phyloP scores from a whole-genome alignment of 441 rosid species.

The Isatis lusitanica region DNA sequence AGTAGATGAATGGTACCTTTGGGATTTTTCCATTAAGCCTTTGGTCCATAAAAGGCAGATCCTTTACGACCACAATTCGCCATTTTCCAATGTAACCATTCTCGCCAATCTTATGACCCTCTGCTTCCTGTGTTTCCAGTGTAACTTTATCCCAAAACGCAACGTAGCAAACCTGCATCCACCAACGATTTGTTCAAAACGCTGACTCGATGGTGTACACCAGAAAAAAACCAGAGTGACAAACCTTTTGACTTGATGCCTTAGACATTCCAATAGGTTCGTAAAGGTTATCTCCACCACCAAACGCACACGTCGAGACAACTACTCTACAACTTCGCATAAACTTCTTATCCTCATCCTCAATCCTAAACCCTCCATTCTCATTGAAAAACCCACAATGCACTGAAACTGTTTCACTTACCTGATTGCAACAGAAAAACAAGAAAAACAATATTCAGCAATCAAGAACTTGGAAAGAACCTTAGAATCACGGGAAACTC shows the following conservation, averaged over 20 bases:
- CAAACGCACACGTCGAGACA: constrained; percentile 94
- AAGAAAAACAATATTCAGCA: background rate
- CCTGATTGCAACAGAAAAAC: constrained; percentile 44
- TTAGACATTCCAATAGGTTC: constrained; percentile 89
- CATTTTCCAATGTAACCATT: constrained; percentile 77
- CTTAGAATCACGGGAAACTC: background rate
- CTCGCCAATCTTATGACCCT: constrained; percentile 59
- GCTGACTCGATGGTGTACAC: background rate
- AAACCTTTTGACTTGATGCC: constrained; percentile 70
- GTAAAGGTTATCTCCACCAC: constrained; percentile 98
- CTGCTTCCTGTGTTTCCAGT: constrained; percentile 68
- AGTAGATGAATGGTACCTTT: constrained; percentile 53
- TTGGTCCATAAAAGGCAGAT: constrained; percentile 91
- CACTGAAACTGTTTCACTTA: constrained; percentile 55
- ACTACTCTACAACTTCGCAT: constrained; percentile 68
- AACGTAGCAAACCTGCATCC: constrained; percentile 86
- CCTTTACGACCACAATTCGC: constrained; percentile 79
- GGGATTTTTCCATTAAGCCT: constrained; percentile 97
- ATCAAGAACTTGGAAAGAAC: background rate
- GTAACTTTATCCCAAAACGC: constrained; percentile 97
- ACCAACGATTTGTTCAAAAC: background rate
- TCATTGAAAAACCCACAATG: constrained; percentile 91
- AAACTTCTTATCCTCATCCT: constrained; percentile 67
- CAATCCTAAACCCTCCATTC: constrained; percentile 72
- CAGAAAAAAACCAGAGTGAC: constrained; percentile 15